Percentiles rank a stretch among this genome's conserved stretches.
phyloP scores from a whole-genome alignment of 495 filamentous ascomycete species.

The Penicillium canariense region DNA sequence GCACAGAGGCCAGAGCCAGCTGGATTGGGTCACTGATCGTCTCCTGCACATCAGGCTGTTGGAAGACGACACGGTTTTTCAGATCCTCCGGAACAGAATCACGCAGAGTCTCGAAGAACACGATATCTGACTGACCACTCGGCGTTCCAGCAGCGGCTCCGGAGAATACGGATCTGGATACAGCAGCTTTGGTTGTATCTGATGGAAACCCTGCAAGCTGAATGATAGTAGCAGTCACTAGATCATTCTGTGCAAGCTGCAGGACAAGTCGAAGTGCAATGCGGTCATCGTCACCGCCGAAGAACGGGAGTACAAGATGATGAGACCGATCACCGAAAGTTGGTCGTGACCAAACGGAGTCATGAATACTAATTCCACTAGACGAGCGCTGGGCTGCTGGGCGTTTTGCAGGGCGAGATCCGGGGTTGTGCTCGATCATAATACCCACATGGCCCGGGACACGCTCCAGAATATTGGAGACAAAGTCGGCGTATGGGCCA shows the following conservation, averaged over 20 bases:
- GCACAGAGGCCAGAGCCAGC: conserved; percentile 43
- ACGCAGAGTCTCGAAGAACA: conserved; percentile 61
- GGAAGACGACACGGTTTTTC: conserved; percentile 60
- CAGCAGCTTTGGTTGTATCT: neutral
- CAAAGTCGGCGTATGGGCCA: conserved; percentile 60
- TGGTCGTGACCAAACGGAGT: conserved; percentile 43
- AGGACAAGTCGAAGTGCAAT: conserved; percentile 76
- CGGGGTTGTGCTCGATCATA: conserved; percentile 67
- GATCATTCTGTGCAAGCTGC: conserved; percentile 71
- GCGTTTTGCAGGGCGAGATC: conserved; percentile 33
- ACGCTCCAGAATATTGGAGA: conserved; percentile 59
- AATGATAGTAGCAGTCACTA: conserved; percentile 52
- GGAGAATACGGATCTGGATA: conserved; percentile 1
- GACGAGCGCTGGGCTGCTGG: conserved; percentile 38
- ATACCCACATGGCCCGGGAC: conserved; percentile 71
- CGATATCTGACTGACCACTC: conserved; percentile 42
- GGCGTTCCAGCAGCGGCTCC: neutral
- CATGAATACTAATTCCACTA: conserved; percentile 59
- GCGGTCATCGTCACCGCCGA: conserved; percentile 84
- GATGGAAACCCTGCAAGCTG: conserved; percentile 19
- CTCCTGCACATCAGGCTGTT: conserved; percentile 18
- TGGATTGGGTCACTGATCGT: conserved; percentile 23
- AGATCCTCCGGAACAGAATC: conserved; percentile 61
- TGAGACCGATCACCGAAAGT: conserved; percentile 61
- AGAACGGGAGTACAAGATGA: conserved; percentile 84